Evolutionary conservation across 257 asterid genomes (phyloP), one percentile per base, ranked within the genome.

Genomic region (Penstemon davidsonii): DNA sequence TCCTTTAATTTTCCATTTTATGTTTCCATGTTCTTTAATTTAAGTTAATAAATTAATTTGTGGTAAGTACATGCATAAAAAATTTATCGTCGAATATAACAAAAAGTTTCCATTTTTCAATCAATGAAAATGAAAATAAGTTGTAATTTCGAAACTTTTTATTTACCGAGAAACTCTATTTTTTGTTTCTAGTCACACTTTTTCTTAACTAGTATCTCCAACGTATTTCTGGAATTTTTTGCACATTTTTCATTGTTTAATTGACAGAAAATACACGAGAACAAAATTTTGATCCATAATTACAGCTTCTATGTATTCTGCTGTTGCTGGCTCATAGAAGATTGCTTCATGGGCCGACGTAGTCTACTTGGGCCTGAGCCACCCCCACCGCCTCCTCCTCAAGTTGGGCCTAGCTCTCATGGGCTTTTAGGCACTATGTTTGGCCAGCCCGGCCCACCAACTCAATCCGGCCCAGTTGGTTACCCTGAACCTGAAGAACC

Each of bases 261-360:
- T 25, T 1, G 2, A 25, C 33, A 25, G 33, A 25, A 25, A 25
- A 25, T 25, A 1, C 33, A 25, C 33, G 33, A 25, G 3, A 25
- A 25, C 33, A 52, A 38, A 4, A 38, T 47, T 54, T 67, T 59
- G 6, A 52, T 11, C 18, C 45, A 45, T 73, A 25, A 12, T 74
- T 61, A 75, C 71, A 81, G 89, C 77, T 77, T 80, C 67, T 81
- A 79, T 72, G 81, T 81, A 2, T 62, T 79, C 68, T 79, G 83
- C 66, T 84, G 87, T 66, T 84, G 89, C 76, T 84, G 89, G 87
- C 67, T 75, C 0, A 0, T 84, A 3, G 82, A 79, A 39, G 87
- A 84, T 41, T 80, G 87, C 67, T 60, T 61, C n/a, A 36, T 63
- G 53, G 81, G 83, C 36, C 69, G 58, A 3, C 72, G 79, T 42